These are phyloP conservation scores for Butyriboletus loyo DNA, from an alignment of 768 basidiomycete species.

Conservation along the genomic window DNA sequence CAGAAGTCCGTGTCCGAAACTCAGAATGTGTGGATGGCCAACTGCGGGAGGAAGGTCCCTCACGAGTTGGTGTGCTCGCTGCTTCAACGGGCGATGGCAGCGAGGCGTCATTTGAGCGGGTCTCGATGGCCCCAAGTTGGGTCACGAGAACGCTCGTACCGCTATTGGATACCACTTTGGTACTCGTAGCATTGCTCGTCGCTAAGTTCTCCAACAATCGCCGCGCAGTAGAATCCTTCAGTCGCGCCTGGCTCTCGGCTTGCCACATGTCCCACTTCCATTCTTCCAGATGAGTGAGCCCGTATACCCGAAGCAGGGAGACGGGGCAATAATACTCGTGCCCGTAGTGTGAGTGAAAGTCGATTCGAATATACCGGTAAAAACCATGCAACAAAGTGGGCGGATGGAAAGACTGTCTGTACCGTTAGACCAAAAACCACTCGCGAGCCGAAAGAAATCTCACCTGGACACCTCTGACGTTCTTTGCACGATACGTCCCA, in stretches of 20 bases:
- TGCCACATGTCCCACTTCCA: conserved; percentile 93
- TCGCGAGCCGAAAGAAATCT: conserved; percentile 22
- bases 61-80: not conserved
- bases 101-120: not conserved
- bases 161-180: not conserved
- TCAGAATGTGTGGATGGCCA: not conserved
- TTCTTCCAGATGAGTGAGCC: conserved; percentile 92
- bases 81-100: not conserved
- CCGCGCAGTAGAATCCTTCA: conserved; percentile 29
- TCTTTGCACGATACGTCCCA: conserved; percentile 83
- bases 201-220: conserved; percentile 17
- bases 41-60: not conserved
- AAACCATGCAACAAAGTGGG: conserved; percentile 74
- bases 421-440: not conserved
- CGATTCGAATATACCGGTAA: conserved; percentile 91
- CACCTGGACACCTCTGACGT: conserved; percentile 88
- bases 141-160: conserved; percentile 3
- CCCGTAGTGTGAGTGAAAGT: conserved; percentile 91
- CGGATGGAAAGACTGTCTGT: conserved; percentile 67
- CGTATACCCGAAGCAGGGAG: conserved; percentile 89
- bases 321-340: conserved; percentile 96
- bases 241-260: conserved; percentile 55
- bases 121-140: not conserved
- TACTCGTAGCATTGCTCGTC: not conserved
- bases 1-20: not conserved